These are phyloP conservation scores for Hypoxylon rickii DNA, from an alignment of 495 filamentous ascomycete species.

Conservation along the genomic window DNA sequence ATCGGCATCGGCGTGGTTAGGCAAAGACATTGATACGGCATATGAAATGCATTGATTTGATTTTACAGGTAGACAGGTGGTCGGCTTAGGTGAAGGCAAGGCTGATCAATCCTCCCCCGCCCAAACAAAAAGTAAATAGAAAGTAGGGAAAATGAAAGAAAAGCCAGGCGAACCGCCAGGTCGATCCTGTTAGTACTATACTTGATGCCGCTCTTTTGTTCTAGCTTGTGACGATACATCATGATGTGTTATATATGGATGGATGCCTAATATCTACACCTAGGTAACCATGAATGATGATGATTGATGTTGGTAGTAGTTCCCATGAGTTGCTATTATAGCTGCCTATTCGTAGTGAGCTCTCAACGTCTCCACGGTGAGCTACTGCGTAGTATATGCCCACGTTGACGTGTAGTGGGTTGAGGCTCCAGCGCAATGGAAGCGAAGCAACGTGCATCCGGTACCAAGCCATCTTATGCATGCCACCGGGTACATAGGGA, in stretches of 20 bases:
- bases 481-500: no score
- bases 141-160: slow-evolving; percentile 24
- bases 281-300: no score
- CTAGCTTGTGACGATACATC: not conserved
- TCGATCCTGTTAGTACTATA: slow-evolving; percentile 17
- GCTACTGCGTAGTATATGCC: no score
- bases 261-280: no score
- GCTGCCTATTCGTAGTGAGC: no score
- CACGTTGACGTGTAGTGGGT: no score
- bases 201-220: not conserved
- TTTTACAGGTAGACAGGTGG: slow-evolving; percentile 35
- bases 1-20: slow-evolving; percentile 26
- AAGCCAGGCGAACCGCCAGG: slow-evolving; percentile 14
- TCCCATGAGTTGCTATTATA: no score
- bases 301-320: not conserved
- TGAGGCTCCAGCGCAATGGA: no score
- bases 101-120: slow-evolving; percentile 26
- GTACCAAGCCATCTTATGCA: no score
- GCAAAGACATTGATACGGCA: slow-evolving; percentile 26
- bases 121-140: slow-evolving; percentile 13
- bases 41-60: slow-evolving; percentile 29
- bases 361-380: no score
- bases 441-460: no score
- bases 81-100: slow-evolving; percentile 21
- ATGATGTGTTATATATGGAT: no score